These are phyloP conservation scores for Xylaria sp. DNA, from an alignment of 2,329 filamentous ascomycete species.

Conservation along the genomic window DNA sequence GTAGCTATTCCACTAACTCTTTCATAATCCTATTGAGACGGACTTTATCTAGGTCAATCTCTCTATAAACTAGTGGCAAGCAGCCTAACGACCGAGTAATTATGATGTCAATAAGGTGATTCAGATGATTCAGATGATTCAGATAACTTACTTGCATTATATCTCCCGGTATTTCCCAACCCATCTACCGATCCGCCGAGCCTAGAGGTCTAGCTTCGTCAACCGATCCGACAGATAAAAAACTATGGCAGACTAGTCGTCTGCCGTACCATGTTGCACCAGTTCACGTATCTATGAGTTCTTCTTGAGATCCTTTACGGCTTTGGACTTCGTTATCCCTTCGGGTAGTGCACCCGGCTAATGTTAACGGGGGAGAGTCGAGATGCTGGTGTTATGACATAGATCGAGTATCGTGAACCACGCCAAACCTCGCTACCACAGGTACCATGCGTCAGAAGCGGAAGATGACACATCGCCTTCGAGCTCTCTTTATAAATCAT, in stretches of 20 bases:
- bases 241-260: neutral
- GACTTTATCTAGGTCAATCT: too few relatives aligned
- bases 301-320: constrained; percentile 1
- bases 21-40: too few relatives aligned
- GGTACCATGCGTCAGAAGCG: neutral
- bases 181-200: neutral
- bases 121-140: neutral
- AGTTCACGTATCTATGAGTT: constrained; percentile 12
- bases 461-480: neutral
- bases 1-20: too few relatives aligned
- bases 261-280: constrained; percentile 28
- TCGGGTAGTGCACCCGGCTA: constrained; percentile 32
- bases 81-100: neutral
- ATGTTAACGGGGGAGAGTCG: neutral
- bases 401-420: neutral
- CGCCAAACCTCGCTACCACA: neutral
- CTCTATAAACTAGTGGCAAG: neutral
- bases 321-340: neutral
- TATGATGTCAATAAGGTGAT: neutral
- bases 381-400: neutral
- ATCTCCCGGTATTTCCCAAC: neutral
- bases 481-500: neutral
- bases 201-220: neutral
- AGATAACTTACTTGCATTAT: neutral
- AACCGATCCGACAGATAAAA: neutral